phyloP scores from a whole-genome alignment of 2,329 filamentous ascomycete genomes.

The Phaeosphaeria sp. region DNA sequence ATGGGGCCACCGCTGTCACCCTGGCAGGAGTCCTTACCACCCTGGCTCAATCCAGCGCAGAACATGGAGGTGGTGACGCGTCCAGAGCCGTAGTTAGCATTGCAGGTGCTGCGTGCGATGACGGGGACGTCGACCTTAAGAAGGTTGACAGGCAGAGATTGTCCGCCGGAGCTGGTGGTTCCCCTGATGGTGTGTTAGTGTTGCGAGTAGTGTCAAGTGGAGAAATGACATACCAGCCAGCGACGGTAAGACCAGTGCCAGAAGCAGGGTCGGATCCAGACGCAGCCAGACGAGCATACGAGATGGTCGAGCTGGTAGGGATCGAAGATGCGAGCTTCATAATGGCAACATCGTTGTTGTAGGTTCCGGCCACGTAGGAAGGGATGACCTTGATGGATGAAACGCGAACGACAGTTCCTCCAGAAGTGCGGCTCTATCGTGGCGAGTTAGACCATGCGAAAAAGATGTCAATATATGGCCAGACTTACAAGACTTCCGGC shows the following conservation, averaged over 20 bases:
- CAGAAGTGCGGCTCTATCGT: slow-evolving; percentile 23
- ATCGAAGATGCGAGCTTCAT: slow-evolving; percentile 32
- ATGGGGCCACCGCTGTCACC: slow-evolving; percentile 40
- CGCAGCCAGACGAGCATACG: slow-evolving; percentile 28
- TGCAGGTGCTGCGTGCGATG: slow-evolving; percentile 32
- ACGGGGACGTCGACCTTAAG: slow-evolving; percentile 39
- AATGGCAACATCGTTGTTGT: slow-evolving; percentile 34
- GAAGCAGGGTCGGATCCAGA: slow-evolving; percentile 30
- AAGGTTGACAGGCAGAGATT: slow-evolving; percentile 17
- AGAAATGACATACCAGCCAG: too few relatives aligned
- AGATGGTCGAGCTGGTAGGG: slow-evolving; percentile 30
- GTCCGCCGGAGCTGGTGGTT: slow-evolving; percentile 14
- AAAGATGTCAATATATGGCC: not conserved
- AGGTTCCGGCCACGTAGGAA: slow-evolving; percentile 18
- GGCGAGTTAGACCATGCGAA: not conserved
- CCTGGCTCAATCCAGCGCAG: slow-evolving; percentile 30
- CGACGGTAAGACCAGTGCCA: slow-evolving; percentile 26
- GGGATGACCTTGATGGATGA: slow-evolving; percentile 28
- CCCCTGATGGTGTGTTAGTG: too few relatives aligned
- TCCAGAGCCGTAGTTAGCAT: slow-evolving; percentile 21
- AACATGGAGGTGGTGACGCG: slow-evolving; percentile 34
- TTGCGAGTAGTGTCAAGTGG: too few relatives aligned
- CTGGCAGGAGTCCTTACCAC: slow-evolving; percentile 44
- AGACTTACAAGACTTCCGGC: slow-evolving; percentile 27
- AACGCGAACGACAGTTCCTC: slow-evolving; percentile 26